These are phyloP conservation scores for Xerocomus brunneocitrinus DNA, from an alignment of 768 basidiomycete genomes.

Conservation along the genomic window DNA sequence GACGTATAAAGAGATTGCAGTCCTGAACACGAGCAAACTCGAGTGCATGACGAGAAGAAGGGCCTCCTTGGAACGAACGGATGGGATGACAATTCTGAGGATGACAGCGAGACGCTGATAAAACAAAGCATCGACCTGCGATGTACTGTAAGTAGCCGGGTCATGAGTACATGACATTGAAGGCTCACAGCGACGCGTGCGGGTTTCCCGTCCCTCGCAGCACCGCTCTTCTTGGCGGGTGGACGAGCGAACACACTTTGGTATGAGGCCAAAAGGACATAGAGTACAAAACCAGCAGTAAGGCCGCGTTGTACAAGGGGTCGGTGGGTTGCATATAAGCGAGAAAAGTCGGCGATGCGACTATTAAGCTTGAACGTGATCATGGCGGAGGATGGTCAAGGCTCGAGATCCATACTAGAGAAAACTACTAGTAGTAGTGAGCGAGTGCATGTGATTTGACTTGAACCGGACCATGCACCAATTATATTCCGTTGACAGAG, in stretches of 20 bases:
- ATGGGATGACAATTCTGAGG: slow-evolving; percentile 84
- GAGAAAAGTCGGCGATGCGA: slow-evolving; percentile 41
- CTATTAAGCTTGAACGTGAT: slow-evolving; percentile 35
- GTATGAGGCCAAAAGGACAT: slow-evolving; percentile 65
- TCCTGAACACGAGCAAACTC: slow-evolving; percentile 81
- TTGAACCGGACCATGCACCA: neutral
- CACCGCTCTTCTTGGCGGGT: slow-evolving; percentile 16
- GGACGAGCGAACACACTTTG: slow-evolving; percentile 48
- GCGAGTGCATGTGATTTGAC: slow-evolving; percentile 10
- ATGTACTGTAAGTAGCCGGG: neutral
- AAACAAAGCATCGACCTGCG: slow-evolving; percentile 86
- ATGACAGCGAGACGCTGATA: slow-evolving; percentile 75
- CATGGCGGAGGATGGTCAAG: neutral
- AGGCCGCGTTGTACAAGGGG: slow-evolving; percentile 69
- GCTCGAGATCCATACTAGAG: neutral
- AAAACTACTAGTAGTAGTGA: no score
- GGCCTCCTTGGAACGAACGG: slow-evolving; percentile 81
- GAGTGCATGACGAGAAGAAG: slow-evolving; percentile 85
- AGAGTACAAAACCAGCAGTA: slow-evolving; percentile 64
- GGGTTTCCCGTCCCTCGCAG: slow-evolving; percentile 37
- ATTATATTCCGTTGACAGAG: neutral
- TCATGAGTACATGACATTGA: neutral
- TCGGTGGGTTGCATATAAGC: slow-evolving; percentile 58
- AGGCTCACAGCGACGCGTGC: slow-evolving; percentile 64
- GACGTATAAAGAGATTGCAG: slow-evolving; percentile 90